Conservation (phyloP, 257 asterid species). For the Lycium ferocissimum region DNA sequence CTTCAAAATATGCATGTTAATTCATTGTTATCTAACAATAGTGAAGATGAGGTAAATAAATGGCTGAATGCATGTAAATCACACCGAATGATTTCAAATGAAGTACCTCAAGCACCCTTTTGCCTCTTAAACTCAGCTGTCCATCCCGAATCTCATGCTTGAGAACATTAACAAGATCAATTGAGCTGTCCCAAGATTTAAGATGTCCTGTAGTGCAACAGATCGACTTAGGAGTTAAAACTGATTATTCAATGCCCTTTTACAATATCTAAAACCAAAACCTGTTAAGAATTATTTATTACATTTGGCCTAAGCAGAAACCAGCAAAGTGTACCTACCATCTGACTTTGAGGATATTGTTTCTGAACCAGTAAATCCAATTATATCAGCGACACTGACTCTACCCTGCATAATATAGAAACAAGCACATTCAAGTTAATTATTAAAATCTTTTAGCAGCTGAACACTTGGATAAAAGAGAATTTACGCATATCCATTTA, state of each 20-base stretch:
- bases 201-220: constrained; percentile 38
- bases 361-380: constrained; percentile 49
- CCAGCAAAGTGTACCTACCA: constrained; percentile 35
- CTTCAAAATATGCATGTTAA: too few species aligned
- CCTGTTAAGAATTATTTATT: not conserved
- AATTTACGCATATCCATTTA: not conserved
- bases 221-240: not conserved
- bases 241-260: constrained; percentile 8
- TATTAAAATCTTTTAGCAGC: constrained; percentile 1
- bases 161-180: constrained; percentile 50
- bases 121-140: constrained; percentile 48
- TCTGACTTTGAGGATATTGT: constrained; percentile 43
- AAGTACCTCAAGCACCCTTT: constrained; percentile 48
- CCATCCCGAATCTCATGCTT: constrained; percentile 54
- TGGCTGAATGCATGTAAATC: not conserved
- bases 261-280: not conserved
- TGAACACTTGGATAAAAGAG: not conserved
- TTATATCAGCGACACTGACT: constrained; percentile 46
- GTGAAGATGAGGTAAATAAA: not conserved
- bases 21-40: constrained; percentile 12
- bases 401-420: constrained; percentile 40
- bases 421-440: constrained; percentile 21
- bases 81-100: not conserved
- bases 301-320: constrained; percentile 20
- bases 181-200: constrained; percentile 46